These are phyloP conservation scores for Globisporangium sylvaticum DNA, from an alignment of 352 stramenopile genomes.

Conservation along the genomic window DNA sequence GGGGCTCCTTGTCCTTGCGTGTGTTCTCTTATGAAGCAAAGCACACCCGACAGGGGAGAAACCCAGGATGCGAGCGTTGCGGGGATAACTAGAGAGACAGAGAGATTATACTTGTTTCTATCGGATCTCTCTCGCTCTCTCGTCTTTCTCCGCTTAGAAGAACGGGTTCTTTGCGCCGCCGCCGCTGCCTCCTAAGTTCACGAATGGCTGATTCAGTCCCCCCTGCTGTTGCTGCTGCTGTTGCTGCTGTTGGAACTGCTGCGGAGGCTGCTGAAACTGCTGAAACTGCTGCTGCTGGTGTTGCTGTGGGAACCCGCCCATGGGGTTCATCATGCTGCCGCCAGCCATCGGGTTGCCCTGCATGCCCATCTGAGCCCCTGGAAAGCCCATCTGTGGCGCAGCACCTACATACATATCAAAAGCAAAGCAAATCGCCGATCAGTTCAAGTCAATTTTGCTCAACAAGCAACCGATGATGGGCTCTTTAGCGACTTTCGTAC, in stretches of 20 bases:
- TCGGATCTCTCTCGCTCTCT: background rate
- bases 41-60: background rate
- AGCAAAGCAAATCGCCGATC: background rate
- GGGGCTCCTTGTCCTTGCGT: background rate
- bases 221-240: constrained; percentile 36
- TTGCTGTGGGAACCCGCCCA: constrained; percentile 41
- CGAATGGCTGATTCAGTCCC: constrained; percentile 72
- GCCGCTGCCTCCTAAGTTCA: constrained; percentile 53
- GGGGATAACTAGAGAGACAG: background rate
- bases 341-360: constrained; percentile 43
- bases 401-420: constrained; percentile 17
- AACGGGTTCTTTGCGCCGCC: constrained; percentile 37
- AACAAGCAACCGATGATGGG: background rate
- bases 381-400: constrained; percentile 47
- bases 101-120: constrained; percentile 13
- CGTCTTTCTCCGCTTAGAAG: constrained; percentile 24
- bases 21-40: background rate
- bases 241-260: constrained; percentile 25
- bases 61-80: background rate
- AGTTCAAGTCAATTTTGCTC: background rate
- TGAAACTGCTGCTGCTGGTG: constrained; percentile 45
- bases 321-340: constrained; percentile 56
- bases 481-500: constrained; percentile 20
- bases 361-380: constrained; percentile 47
- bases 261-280: constrained; percentile 24